Evolutionary conservation across 352 stramenopile genomes (phyloP).

Genomic region (Phytophthora ohioensis): DNA sequence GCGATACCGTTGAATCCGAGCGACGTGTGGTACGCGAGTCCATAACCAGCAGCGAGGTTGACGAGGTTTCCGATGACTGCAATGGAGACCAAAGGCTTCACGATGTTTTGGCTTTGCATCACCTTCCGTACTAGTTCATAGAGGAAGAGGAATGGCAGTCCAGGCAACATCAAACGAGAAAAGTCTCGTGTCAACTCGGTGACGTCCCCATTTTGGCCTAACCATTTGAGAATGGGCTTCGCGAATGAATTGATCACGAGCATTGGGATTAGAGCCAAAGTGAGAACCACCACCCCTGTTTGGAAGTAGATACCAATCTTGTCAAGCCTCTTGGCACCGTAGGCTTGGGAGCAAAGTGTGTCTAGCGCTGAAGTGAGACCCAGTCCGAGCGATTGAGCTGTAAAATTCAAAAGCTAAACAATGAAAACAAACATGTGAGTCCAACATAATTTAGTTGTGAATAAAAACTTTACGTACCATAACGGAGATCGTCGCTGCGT

Average conservation of each 20-base stretch:
- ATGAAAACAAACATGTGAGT: neutral
- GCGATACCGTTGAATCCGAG: slow-evolving; percentile 79
- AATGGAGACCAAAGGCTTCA: slow-evolving; percentile 72
- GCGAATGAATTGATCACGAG: slow-evolving; percentile 63
- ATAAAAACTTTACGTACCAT: slow-evolving; percentile 40
- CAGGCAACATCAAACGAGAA: slow-evolving; percentile 60
- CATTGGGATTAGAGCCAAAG: slow-evolving; percentile 49
- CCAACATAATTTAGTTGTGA: neutral
- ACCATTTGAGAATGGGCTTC: slow-evolving; percentile 45
- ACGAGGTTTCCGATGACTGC: slow-evolving; percentile 66
- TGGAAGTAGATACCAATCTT: slow-evolving; percentile 85
- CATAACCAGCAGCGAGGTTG: slow-evolving; percentile 62
- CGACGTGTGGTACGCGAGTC: slow-evolving; percentile 72
- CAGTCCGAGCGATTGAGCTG: slow-evolving; percentile 63
- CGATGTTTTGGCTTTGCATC: slow-evolving; percentile 75
- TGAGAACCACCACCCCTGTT: slow-evolving; percentile 61
- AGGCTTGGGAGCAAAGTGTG: slow-evolving; percentile 73
- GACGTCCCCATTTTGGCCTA: slow-evolving; percentile 55
- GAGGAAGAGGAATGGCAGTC: slow-evolving; percentile 71
- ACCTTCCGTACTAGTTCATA: slow-evolving; percentile 85
- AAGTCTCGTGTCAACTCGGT: slow-evolving; percentile 62
- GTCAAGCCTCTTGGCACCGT: slow-evolving; percentile 55
- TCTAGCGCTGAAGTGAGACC: slow-evolving; percentile 74
- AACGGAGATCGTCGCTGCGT: slow-evolving; percentile 56
- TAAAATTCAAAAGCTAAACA: slow-evolving; percentile 64